Percentiles rank a stretch among this genome's conserved stretches.
These are phyloP conservation scores for Andrographis paniculata DNA, from an alignment of 305 asterid species.

Conservation along the genomic window DNA sequence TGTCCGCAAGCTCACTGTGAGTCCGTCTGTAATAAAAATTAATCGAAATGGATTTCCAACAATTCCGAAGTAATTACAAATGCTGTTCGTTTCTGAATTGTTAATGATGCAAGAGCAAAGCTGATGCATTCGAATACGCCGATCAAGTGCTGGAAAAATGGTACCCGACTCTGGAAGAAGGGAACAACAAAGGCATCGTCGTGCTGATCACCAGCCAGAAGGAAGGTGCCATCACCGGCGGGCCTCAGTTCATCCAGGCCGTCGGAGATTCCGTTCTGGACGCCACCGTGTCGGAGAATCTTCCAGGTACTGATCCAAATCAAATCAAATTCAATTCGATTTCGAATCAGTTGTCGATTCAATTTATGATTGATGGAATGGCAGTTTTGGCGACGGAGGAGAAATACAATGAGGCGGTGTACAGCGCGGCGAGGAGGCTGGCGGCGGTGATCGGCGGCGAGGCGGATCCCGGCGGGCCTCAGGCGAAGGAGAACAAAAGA, in stretches of 20 bases:
- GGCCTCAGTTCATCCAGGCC: constrained; percentile 81
- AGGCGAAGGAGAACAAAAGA: constrained; percentile 61
- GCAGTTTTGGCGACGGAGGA: constrained; percentile 91
- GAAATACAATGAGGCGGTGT: constrained; percentile 85
- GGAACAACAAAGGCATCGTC: constrained; percentile 77
- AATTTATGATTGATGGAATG: constrained; percentile 6
- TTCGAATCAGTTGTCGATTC: too few relatives aligned
- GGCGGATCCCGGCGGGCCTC: constrained; percentile 95
- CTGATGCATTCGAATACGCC: constrained; percentile 96
- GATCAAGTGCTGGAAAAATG: constrained; percentile 84
- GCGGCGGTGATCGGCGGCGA: constrained; percentile 87
- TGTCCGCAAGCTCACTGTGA: constrained; percentile 93
- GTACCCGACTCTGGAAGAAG: constrained; percentile 87
- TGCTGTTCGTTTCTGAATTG: constrained; percentile 18
- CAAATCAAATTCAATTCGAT: constrained; percentile 1
- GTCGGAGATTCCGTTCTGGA: constrained; percentile 91
- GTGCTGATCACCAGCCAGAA: constrained; percentile 95
- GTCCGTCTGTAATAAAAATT: too few relatives aligned
- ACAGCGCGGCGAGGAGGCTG: constrained; percentile 58
- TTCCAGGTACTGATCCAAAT: constrained; percentile 47
- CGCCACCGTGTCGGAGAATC: constrained; percentile 84
- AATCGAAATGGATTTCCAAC: background rate
- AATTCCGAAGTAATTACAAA: background rate
- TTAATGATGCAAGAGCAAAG: constrained; percentile 58
- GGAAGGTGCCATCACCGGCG: constrained; percentile 97